phyloP scores from a whole-genome alignment of 2,329 filamentous ascomycete genomes.

The Colletotrichum gigasporum region DNA sequence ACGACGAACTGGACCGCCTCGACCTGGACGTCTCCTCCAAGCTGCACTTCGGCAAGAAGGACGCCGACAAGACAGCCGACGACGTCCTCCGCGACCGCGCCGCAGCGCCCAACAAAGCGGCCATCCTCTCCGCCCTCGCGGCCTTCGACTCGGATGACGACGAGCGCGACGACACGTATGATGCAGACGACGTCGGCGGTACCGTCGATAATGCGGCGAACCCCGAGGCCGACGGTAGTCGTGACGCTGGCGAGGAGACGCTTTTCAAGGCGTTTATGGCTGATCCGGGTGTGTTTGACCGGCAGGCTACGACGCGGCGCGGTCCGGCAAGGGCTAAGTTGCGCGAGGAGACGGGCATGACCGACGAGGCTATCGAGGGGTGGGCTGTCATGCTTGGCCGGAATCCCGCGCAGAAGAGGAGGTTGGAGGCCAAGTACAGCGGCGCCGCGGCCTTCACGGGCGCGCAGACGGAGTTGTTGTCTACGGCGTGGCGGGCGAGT shows the following conservation, averaged over 20 bases:
- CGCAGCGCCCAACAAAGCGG: constrained; percentile 78
- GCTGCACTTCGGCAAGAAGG: constrained; percentile 81
- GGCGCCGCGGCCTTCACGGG: constrained; percentile 63
- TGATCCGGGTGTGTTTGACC: constrained; percentile 72
- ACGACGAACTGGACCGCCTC: constrained; percentile 81
- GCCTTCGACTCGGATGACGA: constrained; percentile 95
- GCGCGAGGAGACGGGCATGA: constrained; percentile 83
- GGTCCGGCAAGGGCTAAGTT: constrained; percentile 70
- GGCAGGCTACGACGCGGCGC: constrained; percentile 76
- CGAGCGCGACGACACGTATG: constrained; percentile 96
- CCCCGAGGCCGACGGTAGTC: constrained; percentile 58
- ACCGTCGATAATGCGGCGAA: constrained; percentile 78
- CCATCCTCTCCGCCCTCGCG: constrained; percentile 87
- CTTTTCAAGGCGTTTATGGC: constrained; percentile 79
- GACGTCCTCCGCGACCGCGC: constrained; percentile 73
- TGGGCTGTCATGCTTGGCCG: constrained; percentile 89
- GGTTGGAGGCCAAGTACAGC: constrained; percentile 76
- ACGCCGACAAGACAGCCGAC: constrained; percentile 73
- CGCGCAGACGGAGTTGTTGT: constrained; percentile 69
- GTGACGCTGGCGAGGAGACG: constrained; percentile 70
- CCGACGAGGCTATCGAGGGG: constrained; percentile 92
- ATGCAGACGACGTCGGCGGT: constrained; percentile 89
- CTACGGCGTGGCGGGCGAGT: constrained; percentile 72
- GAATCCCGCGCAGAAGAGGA: constrained; percentile 73
- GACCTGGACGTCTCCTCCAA: constrained; percentile 70